A percentile compares a stretch with the other conserved stretches of the same genome.
Evolutionary conservation across 495 filamentous ascomycete species (phyloP).

Genomic region (Aspergillus carlsbadensis): DNA sequence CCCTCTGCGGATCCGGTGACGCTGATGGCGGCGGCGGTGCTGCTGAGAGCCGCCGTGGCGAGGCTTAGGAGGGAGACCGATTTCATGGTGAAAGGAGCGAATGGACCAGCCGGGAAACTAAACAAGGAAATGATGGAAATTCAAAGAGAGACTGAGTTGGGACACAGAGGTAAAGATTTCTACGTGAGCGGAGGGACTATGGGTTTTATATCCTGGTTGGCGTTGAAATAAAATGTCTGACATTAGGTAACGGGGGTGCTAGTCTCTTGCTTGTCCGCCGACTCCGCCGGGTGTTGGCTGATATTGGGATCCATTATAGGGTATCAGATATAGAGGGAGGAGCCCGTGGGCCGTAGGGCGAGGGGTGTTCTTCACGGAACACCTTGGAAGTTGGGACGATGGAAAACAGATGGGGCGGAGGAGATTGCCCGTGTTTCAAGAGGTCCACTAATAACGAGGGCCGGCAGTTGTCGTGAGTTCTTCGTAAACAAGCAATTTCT

Average conservation of each 20-base stretch:
- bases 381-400: background rate
- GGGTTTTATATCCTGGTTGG: slow-evolving; percentile 8
- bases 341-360: background rate
- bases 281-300: background rate
- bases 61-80: slow-evolving; percentile 13
- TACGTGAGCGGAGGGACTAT: background rate
- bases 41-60: slow-evolving; percentile 15
- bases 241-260: background rate
- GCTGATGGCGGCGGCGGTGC: slow-evolving; percentile 23
- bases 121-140: slow-evolving; percentile 7
- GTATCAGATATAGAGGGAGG: background rate
- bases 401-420: background rate
- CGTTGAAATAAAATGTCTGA: background rate
- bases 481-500: slow-evolving; percentile 17
- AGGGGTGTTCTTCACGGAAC: background rate
- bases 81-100: slow-evolving; percentile 21
- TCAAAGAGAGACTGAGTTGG: slow-evolving; percentile 13
- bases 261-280: background rate
- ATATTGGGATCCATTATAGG: slow-evolving; percentile 3
- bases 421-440: slow-evolving; percentile 20
- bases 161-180: background rate
- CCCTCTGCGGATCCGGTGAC: slow-evolving; percentile 41
- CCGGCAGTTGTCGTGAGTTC: slow-evolving; percentile 12
- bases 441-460: slow-evolving; percentile 9
- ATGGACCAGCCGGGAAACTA: slow-evolving; percentile 9